Evolutionary conservation across 2,329 filamentous ascomycete genomes (phyloP).

Genomic region (Alternaria tenuissima): DNA sequence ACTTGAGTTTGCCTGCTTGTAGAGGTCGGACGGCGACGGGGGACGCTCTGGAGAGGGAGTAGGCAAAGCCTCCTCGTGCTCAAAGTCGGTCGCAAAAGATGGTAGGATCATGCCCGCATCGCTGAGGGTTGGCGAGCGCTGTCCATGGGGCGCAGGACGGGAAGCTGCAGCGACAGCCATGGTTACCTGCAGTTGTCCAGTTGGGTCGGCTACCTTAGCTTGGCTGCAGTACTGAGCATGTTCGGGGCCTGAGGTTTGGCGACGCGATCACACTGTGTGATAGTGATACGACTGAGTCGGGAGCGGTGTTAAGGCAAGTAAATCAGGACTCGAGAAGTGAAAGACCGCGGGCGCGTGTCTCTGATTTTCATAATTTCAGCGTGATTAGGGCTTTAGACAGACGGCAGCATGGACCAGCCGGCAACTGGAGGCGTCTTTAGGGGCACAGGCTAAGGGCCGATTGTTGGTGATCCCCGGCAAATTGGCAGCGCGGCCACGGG

Average conservation of each 20-base stretch:
- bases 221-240: slow-evolving; percentile 31
- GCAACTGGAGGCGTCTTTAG: slow-evolving; percentile 23
- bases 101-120: slow-evolving; percentile 96
- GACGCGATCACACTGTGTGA: not conserved
- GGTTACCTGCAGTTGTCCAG: slow-evolving; percentile 20
- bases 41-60: slow-evolving; percentile 59
- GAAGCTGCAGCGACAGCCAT: slow-evolving; percentile 35
- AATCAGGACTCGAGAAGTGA: slow-evolving; percentile 27
- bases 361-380: slow-evolving; percentile 27
- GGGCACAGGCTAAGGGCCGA: slow-evolving; percentile 25
- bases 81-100: slow-evolving; percentile 52
- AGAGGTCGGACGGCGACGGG: slow-evolving; percentile 51
- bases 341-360: slow-evolving; percentile 27
- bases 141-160: slow-evolving; percentile 24
- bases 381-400: slow-evolving; percentile 29
- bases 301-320: slow-evolving; percentile 10
- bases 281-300: not conserved
- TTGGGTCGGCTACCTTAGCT: slow-evolving; percentile 32
- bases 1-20: slow-evolving; percentile 32
- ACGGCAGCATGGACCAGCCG: slow-evolving; percentile 28
- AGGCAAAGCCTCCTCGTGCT: slow-evolving; percentile 60
- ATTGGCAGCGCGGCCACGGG: slow-evolving; percentile 16
- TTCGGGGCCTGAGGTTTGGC: slow-evolving; percentile 14
- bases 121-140: slow-evolving; percentile 79
- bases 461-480: slow-evolving; percentile 16